Percentiles rank a stretch among this genome's conserved stretches.
These are phyloP conservation scores for Yamadazyma buinensis DNA, from an alignment of 1,139 yeast genomes.

Conservation along the genomic window DNA sequence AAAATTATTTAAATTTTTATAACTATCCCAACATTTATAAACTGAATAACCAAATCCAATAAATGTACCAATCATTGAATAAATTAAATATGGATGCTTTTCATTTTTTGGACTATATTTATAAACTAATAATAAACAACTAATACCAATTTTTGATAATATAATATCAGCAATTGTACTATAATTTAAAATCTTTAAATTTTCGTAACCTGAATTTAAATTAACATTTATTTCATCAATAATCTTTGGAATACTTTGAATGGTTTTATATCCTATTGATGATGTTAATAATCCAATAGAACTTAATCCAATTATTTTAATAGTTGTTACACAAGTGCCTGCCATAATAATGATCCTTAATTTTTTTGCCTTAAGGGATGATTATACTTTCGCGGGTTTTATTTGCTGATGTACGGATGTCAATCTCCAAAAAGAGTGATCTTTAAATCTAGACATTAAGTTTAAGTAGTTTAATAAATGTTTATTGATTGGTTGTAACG, in stretches of 20 bases:
- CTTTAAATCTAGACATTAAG: no score
- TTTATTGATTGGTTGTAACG: no score
- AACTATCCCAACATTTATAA: conserved; percentile 16
- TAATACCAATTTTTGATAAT: conserved; percentile 36
- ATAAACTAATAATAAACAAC: conserved; percentile 41
- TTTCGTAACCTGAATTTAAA: conserved; percentile 2
- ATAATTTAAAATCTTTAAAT: conserved; percentile 20
- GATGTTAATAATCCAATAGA: conserved; percentile 50
- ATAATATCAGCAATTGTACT: conserved; percentile 17
- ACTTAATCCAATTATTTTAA: conserved; percentile 49
- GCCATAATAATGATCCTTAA: conserved; percentile 29
- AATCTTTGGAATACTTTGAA: conserved; percentile 31
- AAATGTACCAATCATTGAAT: conserved; percentile 52
- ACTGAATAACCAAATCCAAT: conserved; percentile 25
- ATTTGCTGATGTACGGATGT: no score
- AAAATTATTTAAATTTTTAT: conserved; percentile 16
- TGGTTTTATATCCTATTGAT: conserved; percentile 36
- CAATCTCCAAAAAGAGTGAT: no score
- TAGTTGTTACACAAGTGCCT: conserved; percentile 47
- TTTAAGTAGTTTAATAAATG: no score
- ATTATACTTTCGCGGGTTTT: no score
- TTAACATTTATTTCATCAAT: conserved; percentile 24
- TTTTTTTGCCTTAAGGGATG: no score
- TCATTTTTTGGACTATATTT: conserved; percentile 38
- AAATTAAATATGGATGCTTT: conserved; percentile 54